A percentile compares a stretch with the other conserved stretches of the same genome.
These are phyloP conservation scores for Pleurotus giganteus DNA, from an alignment of 768 basidiomycete species.

Conservation along the genomic window DNA sequence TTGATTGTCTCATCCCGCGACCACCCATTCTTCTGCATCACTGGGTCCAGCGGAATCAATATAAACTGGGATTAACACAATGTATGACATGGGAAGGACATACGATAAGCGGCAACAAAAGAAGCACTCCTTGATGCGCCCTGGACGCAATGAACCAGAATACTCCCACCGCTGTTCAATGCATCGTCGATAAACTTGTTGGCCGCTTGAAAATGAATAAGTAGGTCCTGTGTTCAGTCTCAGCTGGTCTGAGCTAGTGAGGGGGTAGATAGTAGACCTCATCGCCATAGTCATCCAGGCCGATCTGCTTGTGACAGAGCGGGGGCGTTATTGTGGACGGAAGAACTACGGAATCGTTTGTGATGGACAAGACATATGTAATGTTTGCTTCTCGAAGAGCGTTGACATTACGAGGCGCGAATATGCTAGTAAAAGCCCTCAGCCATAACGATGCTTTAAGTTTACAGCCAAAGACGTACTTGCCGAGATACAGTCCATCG, in stretches of 20 bases:
- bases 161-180: slow-evolving; percentile 52
- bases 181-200: slow-evolving; percentile 68
- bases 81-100: slow-evolving; percentile 22
- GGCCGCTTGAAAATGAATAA: slow-evolving; percentile 61
- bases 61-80: background rate
- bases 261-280: slow-evolving; percentile 17
- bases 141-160: slow-evolving; percentile 68
- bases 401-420: slow-evolving; percentile 68
- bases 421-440: slow-evolving; percentile 42
- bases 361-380: slow-evolving; percentile 78
- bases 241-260: background rate
- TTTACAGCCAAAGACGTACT: slow-evolving; percentile 45
- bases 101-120: slow-evolving; percentile 76
- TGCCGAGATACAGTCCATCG: slow-evolving; percentile 68
- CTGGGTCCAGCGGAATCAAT: background rate
- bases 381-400: slow-evolving; percentile 71
- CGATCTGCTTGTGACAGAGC: slow-evolving; percentile 65
- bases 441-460: slow-evolving; percentile 10
- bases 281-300: slow-evolving; percentile 67
- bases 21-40: slow-evolving; percentile 7
- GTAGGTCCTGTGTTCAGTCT: slow-evolving; percentile 39
- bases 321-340: slow-evolving; percentile 66
- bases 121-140: slow-evolving; percentile 66
- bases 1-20: background rate
- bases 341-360: slow-evolving; percentile 63